These are phyloP conservation scores for Suhomyces ambrosiae DNA, from an alignment of 1,139 yeast genomes.

Conservation along the genomic window DNA sequence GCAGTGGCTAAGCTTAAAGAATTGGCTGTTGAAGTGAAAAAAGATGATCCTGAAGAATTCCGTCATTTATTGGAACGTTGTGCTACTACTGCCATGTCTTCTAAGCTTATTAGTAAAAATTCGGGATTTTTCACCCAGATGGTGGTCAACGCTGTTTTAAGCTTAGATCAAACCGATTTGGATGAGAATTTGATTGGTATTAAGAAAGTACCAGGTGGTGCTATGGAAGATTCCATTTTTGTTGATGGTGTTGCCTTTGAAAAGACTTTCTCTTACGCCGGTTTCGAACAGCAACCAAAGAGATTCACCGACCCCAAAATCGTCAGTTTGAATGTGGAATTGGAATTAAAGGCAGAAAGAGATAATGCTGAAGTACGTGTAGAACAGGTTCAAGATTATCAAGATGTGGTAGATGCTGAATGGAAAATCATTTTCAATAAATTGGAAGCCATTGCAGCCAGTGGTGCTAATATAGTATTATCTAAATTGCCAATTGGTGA, in stretches of 20 bases:
- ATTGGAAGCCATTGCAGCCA: constrained; percentile 73
- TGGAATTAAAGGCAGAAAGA: constrained; percentile 96
- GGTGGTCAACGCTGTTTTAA: constrained; percentile 94
- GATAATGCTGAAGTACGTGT: constrained; percentile 99
- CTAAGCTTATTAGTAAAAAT: constrained; percentile 86
- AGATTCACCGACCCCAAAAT: constrained; percentile 77
- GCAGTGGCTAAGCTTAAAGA: constrained; percentile 76
- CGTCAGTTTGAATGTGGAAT: constrained; percentile 83
- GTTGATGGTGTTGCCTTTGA: constrained; percentile 96
- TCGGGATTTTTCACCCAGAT: constrained; percentile 88
- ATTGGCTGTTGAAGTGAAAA: constrained; percentile 69
- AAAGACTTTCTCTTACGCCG: constrained; percentile 95
- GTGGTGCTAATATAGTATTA: constrained; percentile 91
- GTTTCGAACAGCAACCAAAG: constrained; percentile 98
- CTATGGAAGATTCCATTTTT: constrained; percentile 88
- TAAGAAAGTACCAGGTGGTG: constrained; percentile 95
- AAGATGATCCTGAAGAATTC: constrained; percentile 50
- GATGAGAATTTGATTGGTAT: constrained; percentile 92
- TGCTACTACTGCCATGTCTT: constrained; percentile 97
- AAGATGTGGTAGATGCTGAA: constrained; percentile 96
- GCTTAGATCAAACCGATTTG: constrained; percentile 80
- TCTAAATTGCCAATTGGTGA: constrained; percentile 98
- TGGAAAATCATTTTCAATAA: constrained; percentile 92
- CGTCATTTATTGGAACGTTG: constrained; percentile 84
- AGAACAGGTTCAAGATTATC: constrained; percentile 90